A percentile compares a stretch with the other conserved stretches of the same genome.
Conservation (phyloP, 2,329 filamentous ascomycete species). For the Mycosphaerella arachidis region DNA sequence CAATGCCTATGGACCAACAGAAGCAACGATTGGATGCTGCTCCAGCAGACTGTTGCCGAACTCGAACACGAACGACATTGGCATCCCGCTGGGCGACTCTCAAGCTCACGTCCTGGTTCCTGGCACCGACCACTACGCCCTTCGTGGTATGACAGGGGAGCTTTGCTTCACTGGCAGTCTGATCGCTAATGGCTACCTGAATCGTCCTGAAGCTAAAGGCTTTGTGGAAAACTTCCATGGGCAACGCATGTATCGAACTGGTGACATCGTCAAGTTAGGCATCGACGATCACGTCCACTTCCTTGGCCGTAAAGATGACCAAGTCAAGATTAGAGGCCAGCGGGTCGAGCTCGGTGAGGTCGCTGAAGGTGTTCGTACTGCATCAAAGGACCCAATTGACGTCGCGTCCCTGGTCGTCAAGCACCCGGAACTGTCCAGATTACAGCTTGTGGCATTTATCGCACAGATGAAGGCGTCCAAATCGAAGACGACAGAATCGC, state of each 20-base stretch:
- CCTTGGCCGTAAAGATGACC: slow-evolving; percentile 21
- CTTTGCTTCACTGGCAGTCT: slow-evolving; percentile 18
- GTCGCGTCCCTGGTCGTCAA: slow-evolving; percentile 13
- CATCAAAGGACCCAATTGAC: slow-evolving; percentile 6
- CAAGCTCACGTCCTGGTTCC: slow-evolving; percentile 15
- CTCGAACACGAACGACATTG: slow-evolving; percentile 13
- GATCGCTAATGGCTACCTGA: slow-evolving; percentile 19
- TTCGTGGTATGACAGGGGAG: slow-evolving; percentile 16
- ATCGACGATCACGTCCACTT: slow-evolving; percentile 18
- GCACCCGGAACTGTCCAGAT: slow-evolving; percentile 13
- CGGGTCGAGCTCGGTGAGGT: slow-evolving; percentile 25
- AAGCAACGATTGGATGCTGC: slow-evolving; percentile 14
- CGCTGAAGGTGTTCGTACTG: slow-evolving; percentile 12
- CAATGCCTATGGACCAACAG: slow-evolving; percentile 21
- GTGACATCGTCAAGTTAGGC: slow-evolving; percentile 21
- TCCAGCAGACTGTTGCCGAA: slow-evolving; percentile 7
- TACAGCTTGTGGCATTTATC: slow-evolving; percentile 13
- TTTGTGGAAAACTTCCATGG: slow-evolving; percentile 12
- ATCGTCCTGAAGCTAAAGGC: slow-evolving; percentile 16
- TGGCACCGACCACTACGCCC: slow-evolving; percentile 10
- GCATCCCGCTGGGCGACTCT: slow-evolving; percentile 14
- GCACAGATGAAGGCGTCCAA: slow-evolving; percentile 3
- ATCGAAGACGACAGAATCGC: slow-evolving; percentile 1
- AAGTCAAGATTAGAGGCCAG: slow-evolving; percentile 23
- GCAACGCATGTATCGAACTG: slow-evolving; percentile 18